Evolutionary conservation across 306 rosid genomes (phyloP).

Genomic region (Dalbergia cultrata): DNA sequence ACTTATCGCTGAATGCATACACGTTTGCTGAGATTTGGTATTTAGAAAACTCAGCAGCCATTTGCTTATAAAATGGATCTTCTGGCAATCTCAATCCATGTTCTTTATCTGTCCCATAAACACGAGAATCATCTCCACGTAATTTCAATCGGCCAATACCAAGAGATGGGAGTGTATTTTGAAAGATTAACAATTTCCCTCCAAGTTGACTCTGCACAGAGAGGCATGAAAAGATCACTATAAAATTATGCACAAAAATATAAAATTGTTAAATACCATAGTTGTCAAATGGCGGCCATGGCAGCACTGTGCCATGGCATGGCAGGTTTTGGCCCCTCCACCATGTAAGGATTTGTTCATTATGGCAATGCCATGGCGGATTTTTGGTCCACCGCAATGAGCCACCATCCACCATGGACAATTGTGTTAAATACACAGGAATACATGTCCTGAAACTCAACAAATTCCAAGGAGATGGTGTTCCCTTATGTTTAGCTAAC

Average conservation of each 20-base stretch:
- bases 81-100: constrained; percentile 84
- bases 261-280: constrained; percentile 20
- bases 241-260: constrained; percentile 42
- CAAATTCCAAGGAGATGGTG: constrained; percentile 9
- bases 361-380: too few species aligned
- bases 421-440: constrained; percentile 22
- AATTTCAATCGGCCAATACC: constrained; percentile 95
- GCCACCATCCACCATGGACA: too few species aligned
- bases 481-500: constrained; percentile 25
- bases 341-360: too few species aligned
- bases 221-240: constrained; percentile 32
- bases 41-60: constrained; percentile 99
- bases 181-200: constrained; percentile 95
- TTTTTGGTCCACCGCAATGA: too few species aligned
- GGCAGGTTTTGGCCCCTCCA: too few species aligned
- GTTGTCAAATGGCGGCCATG: too few species aligned
- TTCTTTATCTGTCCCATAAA: constrained; percentile 96
- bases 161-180: constrained; percentile 94
- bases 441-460: constrained; percentile 27
- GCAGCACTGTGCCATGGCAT: too few species aligned
- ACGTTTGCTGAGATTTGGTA: constrained; percentile 86
- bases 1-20: constrained; percentile 95
- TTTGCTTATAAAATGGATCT: constrained; percentile 98
- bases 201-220: constrained; percentile 89
- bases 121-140: constrained; percentile 97